Evolutionary conservation across 192 early-diverging fungal genomes (phyloP).

Genomic region (Umbelopsis sp.): DNA sequence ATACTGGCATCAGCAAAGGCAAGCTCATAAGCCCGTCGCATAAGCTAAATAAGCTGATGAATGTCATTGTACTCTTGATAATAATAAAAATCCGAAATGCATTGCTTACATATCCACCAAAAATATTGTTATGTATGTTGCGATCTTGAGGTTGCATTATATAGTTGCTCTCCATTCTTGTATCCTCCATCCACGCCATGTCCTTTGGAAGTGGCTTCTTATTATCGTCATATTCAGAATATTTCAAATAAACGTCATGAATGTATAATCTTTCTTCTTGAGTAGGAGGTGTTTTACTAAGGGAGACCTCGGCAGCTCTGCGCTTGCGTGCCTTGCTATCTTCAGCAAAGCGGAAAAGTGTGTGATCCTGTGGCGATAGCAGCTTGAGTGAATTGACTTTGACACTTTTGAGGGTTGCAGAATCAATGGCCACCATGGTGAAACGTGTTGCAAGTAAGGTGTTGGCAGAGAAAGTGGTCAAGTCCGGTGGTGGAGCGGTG

Average conservation of each 20-base stretch:
- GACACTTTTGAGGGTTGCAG: slow-evolving; percentile 66
- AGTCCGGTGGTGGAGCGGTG: background rate
- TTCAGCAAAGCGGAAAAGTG: slow-evolving; percentile 73
- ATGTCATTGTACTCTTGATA: background rate
- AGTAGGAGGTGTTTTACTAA: slow-evolving; percentile 74
- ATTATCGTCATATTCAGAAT: slow-evolving; percentile 55
- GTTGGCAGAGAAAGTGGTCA: slow-evolving; percentile 28
- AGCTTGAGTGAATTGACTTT: slow-evolving; percentile 77
- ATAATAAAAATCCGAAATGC: background rate
- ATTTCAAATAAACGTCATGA: slow-evolving; percentile 77
- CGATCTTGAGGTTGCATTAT: slow-evolving; percentile 79
- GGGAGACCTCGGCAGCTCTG: slow-evolving; percentile 38
- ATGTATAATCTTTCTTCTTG: slow-evolving; percentile 77
- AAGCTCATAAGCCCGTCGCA: slow-evolving; percentile 86
- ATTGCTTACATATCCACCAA: slow-evolving; percentile 49
- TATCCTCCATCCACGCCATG: slow-evolving; percentile 35
- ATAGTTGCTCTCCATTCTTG: slow-evolving; percentile 37
- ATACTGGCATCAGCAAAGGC: slow-evolving; percentile 77
- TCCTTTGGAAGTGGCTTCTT: slow-evolving; percentile 18
- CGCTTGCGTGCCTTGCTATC: slow-evolving; percentile 54
- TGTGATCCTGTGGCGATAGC: slow-evolving; percentile 72
- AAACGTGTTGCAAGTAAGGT: slow-evolving; percentile 80
- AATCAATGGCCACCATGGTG: slow-evolving; percentile 88
- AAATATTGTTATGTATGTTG: slow-evolving; percentile 82
- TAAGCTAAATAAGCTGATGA: slow-evolving; percentile 72